phyloP scores from a whole-genome alignment of 2,329 filamentous ascomycete species.

The Fusarium sp. region DNA sequence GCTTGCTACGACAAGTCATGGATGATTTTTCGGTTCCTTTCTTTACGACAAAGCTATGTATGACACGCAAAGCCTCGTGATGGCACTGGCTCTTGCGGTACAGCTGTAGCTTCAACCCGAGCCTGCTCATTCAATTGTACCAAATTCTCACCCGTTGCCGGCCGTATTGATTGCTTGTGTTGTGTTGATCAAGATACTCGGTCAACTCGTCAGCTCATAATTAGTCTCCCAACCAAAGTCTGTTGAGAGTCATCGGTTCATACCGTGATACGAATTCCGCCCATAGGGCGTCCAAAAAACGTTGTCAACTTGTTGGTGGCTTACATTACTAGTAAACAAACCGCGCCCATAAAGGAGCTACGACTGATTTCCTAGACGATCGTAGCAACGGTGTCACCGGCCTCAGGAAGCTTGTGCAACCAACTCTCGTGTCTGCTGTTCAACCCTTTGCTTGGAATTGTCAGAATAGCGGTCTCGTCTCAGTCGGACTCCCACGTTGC shows the following conservation, averaged over 20 bases:
- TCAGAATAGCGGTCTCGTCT: constrained; percentile 10
- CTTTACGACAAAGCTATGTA: constrained; percentile 6
- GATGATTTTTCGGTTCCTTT: neutral
- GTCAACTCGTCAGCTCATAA: constrained; percentile 6
- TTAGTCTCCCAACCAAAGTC: neutral
- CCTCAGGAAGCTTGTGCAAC: constrained; percentile 26
- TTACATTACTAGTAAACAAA: constrained; percentile 27
- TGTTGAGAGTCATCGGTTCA: constrained; percentile 5
- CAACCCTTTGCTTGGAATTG: constrained; percentile 23
- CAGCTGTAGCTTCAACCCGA: constrained; percentile 16
- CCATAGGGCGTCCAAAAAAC: constrained; percentile 15
- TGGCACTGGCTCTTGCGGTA: constrained; percentile 20
- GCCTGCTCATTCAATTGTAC: constrained; percentile 9
- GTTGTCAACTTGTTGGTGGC: constrained; percentile 1
- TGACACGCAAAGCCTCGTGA: constrained; percentile 31
- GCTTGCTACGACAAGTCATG: neutral
- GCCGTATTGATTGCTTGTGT: constrained; percentile 6
- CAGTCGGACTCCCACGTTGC: constrained; percentile 17
- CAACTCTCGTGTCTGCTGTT: constrained; percentile 41
- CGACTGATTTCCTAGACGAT: neutral
- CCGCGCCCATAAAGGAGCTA: neutral
- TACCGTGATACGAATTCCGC: constrained; percentile 26
- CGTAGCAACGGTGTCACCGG: constrained; percentile 23
- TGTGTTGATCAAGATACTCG: neutral
- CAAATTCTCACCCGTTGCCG: neutral